Evolutionary conservation across 106 monocot species (phyloP), one percentile per base, ranked within the genome.

Genomic region (Alisma plantagoaquatica): DNA sequence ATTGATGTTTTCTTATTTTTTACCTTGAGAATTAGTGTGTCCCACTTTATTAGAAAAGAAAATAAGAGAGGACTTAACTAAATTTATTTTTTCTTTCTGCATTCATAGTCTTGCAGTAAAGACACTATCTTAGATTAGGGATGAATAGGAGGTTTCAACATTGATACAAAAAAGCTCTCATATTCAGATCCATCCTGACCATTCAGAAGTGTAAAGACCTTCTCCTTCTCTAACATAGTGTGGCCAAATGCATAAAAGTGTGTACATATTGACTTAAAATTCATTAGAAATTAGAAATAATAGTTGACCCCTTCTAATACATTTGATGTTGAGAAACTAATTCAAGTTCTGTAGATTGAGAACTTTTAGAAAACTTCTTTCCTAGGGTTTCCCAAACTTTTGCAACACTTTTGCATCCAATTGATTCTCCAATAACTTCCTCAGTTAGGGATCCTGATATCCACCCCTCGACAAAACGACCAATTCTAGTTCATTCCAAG

Each of bases 221-320:
- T 49, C 22, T 25, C 23, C 17, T 49, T 3, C 22, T 49, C 21
- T 24, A 4, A 4, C 11, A 53, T 9, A 6, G 11, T 4, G 12
- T 53, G 28, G 2, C 52, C 52, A 29, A 53, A 29, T 2, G 52
- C 52, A 23, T 49, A 24, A 8, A 49, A 49, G 5, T 49, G 49
- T 24, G 22, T 25, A 49, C 21, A 49, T 2, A 27, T 53, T 4
- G 52, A 29, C 14, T 53, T 53, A 30, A 53, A 53, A 2, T 53
- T 23, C 19, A 27, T 53, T 11, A 53, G 26, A 53, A 53, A 4
- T 53, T 17, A 5, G 11, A 11, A 15, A 53, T 29, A 15, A n/a
- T 16, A 2, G 27, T 22, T 3, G 27, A n/a, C 28, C 52, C 52
- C 23, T 53, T 29, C 18, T 53, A 7, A 8, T 29, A 7, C 12